A percentile compares a stretch with the other conserved stretches of the same genome.
These are phyloP conservation scores for Pleurotus citrinopileatus DNA, from an alignment of 768 basidiomycete species.

Conservation along the genomic window DNA sequence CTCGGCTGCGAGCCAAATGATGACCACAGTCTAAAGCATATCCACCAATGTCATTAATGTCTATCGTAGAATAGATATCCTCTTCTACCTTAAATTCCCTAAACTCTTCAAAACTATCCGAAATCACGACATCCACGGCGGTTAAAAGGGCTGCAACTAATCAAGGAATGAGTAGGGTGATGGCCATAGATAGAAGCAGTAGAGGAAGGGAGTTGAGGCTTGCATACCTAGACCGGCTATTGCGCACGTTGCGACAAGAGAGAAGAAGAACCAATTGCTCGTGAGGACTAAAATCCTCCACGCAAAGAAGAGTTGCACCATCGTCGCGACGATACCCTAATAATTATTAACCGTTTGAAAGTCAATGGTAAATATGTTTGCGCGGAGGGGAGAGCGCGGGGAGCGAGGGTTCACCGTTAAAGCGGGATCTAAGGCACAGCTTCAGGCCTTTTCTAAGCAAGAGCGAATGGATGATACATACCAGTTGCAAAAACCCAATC, in stretches of 20 bases:
- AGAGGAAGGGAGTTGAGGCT: not conserved
- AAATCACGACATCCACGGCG: slow-evolving; percentile 21
- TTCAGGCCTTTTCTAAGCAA: too few species aligned
- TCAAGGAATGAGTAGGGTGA: not conserved
- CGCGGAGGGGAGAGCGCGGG: not conserved
- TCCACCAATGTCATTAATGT: not conserved
- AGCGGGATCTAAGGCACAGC: slow-evolving; percentile 34
- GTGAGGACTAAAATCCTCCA: slow-evolving; percentile 11
- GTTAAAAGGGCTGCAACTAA: slow-evolving; percentile 26
- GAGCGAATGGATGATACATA: slow-evolving; percentile 5
- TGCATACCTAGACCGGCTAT: not conserved
- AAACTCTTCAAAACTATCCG: slow-evolving; percentile 24
- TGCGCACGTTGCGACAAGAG: not conserved
- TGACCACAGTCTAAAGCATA: slow-evolving; percentile 15
- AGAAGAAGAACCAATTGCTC: not conserved
- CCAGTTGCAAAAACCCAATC: slow-evolving; percentile 38
- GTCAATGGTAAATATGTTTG: not conserved
- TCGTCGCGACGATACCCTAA: slow-evolving; percentile 2
- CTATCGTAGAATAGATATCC: not conserved
- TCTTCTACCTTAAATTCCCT: slow-evolving; percentile 24
- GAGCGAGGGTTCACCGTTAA: slow-evolving; percentile 31
- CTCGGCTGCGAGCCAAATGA: slow-evolving; percentile 40
- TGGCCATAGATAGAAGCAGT: not conserved
- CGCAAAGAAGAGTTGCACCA: slow-evolving; percentile 10
- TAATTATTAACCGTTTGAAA: too few species aligned